These are phyloP conservation scores for Blastobotrys ciferrii DNA, from an alignment of 1,139 yeast genomes.

Conservation along the genomic window DNA sequence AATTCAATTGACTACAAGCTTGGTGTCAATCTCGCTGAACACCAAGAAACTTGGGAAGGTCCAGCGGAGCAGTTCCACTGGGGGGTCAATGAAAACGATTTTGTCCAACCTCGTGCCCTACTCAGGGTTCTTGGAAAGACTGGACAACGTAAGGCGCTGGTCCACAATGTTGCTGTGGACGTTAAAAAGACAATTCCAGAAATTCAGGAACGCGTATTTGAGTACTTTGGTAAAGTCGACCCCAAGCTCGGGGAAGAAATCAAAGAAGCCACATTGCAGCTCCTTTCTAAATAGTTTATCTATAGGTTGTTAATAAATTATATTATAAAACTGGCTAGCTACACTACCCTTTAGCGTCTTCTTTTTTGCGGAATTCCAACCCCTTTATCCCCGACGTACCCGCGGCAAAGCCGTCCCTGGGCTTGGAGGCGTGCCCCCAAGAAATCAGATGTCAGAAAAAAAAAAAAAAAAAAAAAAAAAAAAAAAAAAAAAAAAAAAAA, in stretches of 20 bases:
- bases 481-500: too few species aligned
- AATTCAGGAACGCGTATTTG: slow-evolving; percentile 78
- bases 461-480: too few species aligned
- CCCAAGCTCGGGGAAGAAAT: slow-evolving; percentile 61
- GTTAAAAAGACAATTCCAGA: slow-evolving; percentile 64
- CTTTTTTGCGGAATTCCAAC: too few species aligned
- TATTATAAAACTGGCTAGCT: too few species aligned
- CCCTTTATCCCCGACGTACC: neutral
- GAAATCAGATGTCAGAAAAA: too few species aligned
- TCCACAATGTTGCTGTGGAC: slow-evolving; percentile 81
- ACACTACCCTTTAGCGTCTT: too few species aligned
- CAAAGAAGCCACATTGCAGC: slow-evolving; percentile 45
- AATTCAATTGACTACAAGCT: slow-evolving; percentile 48
- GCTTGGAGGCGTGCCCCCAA: too few species aligned
- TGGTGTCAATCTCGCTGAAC: slow-evolving; percentile 36
- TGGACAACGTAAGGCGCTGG: slow-evolving; percentile 71
- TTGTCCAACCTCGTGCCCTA: slow-evolving; percentile 61
- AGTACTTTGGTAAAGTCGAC: slow-evolving; percentile 71
- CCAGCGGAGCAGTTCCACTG: slow-evolving; percentile 90
- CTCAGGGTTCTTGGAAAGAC: slow-evolving; percentile 75
- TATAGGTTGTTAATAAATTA: too few species aligned
- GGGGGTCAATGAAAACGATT: slow-evolving; percentile 62
- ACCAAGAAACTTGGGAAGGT: slow-evolving; percentile 70
- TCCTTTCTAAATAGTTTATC: neutral
- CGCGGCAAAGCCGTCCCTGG: too few species aligned